phyloP scores from a whole-genome alignment of 352 stramenopile species.

The Globisporangium iwayamae region DNA sequence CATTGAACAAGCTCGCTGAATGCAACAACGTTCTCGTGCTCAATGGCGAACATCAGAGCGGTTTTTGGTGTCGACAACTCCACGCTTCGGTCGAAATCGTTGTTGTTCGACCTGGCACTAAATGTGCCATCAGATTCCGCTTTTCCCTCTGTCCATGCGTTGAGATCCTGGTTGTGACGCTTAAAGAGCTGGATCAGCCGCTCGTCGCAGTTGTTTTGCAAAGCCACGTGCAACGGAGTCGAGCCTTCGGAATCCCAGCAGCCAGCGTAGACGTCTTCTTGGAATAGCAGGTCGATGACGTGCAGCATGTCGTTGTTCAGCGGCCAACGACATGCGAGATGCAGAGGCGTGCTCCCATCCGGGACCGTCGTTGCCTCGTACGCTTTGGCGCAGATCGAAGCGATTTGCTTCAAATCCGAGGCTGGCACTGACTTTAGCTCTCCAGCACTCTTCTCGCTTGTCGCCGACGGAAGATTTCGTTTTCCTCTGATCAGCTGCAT shows the following conservation, averaged over 20 bases:
- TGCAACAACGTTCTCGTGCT: conserved; percentile 40
- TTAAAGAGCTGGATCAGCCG: conserved; percentile 44
- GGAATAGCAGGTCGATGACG: conserved; percentile 43
- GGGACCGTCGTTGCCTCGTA: conserved; percentile 24
- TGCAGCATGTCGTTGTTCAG: conserved; percentile 30
- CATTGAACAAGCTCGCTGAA: conserved; percentile 45
- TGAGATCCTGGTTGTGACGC: conserved; percentile 48
- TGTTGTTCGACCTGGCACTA: not conserved
- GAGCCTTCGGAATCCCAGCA: conserved; percentile 50
- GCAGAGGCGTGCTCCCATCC: conserved; percentile 39
- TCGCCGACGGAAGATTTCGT: not conserved
- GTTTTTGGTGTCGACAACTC: conserved; percentile 26
- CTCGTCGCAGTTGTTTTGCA: conserved; percentile 38
- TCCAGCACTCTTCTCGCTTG: not conserved
- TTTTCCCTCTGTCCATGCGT: conserved; percentile 58
- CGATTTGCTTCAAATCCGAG: not conserved
- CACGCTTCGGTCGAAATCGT: not conserved
- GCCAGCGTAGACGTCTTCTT: conserved; percentile 33
- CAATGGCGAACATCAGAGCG: conserved; percentile 53
- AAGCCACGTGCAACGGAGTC: conserved; percentile 52
- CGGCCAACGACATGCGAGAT: conserved; percentile 45
- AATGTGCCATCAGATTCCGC: not conserved
- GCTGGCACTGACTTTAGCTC: not conserved
- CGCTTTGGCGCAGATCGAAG: conserved; percentile 21
- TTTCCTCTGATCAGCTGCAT: conserved; percentile 19